Conservation (phyloP, 768 basidiomycete species). For the Candolleomyces eurysporus region DNA sequence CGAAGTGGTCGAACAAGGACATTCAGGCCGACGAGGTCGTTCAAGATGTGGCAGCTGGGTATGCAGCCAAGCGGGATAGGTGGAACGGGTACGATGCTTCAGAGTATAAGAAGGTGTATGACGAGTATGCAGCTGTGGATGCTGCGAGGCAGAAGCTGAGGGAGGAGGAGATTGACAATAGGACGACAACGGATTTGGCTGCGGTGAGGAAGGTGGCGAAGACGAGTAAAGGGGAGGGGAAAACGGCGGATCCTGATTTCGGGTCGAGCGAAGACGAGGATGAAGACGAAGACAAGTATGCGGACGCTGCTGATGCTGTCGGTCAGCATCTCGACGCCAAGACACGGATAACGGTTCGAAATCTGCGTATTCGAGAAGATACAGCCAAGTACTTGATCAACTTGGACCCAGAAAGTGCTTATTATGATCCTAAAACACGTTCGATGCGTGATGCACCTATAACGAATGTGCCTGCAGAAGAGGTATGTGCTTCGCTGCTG, state of each 20-base stretch:
- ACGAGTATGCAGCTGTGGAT: conserved; percentile 93
- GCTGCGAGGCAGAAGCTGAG: conserved; percentile 84
- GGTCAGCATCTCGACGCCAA: conserved; percentile 98
- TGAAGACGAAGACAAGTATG: conserved; percentile 97
- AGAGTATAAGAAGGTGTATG: conserved; percentile 83
- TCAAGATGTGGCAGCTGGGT: conserved; percentile 73
- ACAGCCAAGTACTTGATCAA: conserved; percentile 99
- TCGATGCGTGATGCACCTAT: conserved; percentile 98
- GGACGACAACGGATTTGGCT: conserved; percentile 88
- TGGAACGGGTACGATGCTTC: conserved; percentile 98
- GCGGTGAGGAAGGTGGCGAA: conserved; percentile 95
- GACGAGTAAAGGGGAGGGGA: conserved; percentile 72
- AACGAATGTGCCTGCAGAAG: conserved; percentile 76
- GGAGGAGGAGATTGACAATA: conserved; percentile 98
- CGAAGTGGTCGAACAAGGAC: conserved; percentile 86
- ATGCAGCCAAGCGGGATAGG: conserved; percentile 93
- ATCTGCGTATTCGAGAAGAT: conserved; percentile 97
- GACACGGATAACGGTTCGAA: conserved; percentile 96
- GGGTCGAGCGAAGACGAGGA: conserved; percentile 96
- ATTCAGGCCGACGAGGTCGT: conserved; percentile 91
- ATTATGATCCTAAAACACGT: conserved; percentile 99
- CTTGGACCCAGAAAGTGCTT: conserved; percentile 90
- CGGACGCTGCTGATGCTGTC: conserved; percentile 95
- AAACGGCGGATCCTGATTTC: conserved; percentile 84
- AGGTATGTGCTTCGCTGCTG: conserved; percentile 50